Percentiles rank a stretch among this genome's conserved stretches.
These are phyloP conservation scores for Prunus dulcis DNA, from an alignment of 306 rosid genomes.

Conservation along the genomic window DNA sequence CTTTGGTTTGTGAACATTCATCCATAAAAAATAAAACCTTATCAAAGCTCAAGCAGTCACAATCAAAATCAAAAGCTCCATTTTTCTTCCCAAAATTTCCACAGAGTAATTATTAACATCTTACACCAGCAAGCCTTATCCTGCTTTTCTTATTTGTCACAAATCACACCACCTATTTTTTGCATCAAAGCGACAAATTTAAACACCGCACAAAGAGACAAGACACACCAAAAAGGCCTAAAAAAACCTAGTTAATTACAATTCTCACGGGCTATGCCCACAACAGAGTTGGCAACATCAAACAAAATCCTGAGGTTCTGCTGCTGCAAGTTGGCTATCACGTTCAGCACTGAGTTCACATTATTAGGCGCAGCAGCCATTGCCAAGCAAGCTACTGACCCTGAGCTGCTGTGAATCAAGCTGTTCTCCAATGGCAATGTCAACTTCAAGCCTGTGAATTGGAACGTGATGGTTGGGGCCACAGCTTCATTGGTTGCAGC, in stretches of 20 bases:
- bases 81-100: background rate
- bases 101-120: background rate
- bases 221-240: background rate
- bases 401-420: slow-evolving; percentile 83
- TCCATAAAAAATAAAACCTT: background rate
- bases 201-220: background rate
- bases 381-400: slow-evolving; percentile 77
- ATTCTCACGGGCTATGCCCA: slow-evolving; percentile 87
- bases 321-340: slow-evolving; percentile 88
- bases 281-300: slow-evolving; percentile 60
- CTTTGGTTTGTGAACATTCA: too few species aligned
- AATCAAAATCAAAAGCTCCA: background rate
- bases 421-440: slow-evolving; percentile 67
- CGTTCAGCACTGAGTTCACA: slow-evolving; percentile 83
- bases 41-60: background rate
- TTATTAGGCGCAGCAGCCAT: slow-evolving; percentile 84
- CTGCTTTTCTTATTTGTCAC: slow-evolving; percentile 1
- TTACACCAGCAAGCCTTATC: background rate
- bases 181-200: background rate
- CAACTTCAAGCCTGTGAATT: slow-evolving; percentile 59
- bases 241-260: slow-evolving; percentile 47
- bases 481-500: slow-evolving; percentile 38
- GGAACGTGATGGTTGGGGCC: slow-evolving; percentile 57
- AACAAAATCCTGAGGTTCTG: slow-evolving; percentile 86
- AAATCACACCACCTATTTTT: background rate